Base-by-base conservation (phyloP, 2,329 filamentous ascomycete genomes). In the Arthrinium phaeospermum region DNA sequence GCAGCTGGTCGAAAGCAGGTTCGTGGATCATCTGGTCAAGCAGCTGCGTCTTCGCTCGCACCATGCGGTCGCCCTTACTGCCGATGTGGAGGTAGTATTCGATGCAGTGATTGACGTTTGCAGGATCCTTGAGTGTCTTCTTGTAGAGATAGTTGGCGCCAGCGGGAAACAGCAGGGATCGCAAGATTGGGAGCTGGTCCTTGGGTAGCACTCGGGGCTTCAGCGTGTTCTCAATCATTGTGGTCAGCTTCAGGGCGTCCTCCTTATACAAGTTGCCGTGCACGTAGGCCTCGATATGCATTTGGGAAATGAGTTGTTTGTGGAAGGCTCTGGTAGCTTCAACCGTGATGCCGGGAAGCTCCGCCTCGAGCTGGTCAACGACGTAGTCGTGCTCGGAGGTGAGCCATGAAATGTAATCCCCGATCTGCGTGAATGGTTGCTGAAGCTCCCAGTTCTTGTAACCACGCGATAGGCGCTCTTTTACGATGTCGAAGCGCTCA, bases 181-280 rank as follows among this genome's bases (percentile, higher is more conserved):
- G 90, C 69, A 90, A 87, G 70, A 96, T 90, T 27, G 92, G 91
- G 91, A 94, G 96, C 80, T 98, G 94, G 34, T 91, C 89, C 61
- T 89, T 88, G 4, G 95, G 93, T 24, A 98, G 85, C 24, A 88
- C 83, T 44, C 92, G 90, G 16, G 95, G 92, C 80, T 93, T 92
- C 67, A 99, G 83, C 0, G 90, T 94, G 7, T 88, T 90, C 81
- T 97, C 94, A 37, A 98, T 88, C 77, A 97, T 88, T 75, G 96
- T 91, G 0, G 94, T 96, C 80, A 98, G 34, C 80, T 92, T 93
- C 71, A 98, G 86, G 0, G 94, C 95, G 79, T 99, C 96, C 80
- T 97, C 94, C 83, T 95, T 97, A 86, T 97, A 95, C 71, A 99
- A 81, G 81, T 99, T 99, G 70, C 96, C 96, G 78, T 98, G 95